Evolutionary conservation across 192 early-diverging fungal species (phyloP).

Genomic region (Geosiphon pyriformis): DNA sequence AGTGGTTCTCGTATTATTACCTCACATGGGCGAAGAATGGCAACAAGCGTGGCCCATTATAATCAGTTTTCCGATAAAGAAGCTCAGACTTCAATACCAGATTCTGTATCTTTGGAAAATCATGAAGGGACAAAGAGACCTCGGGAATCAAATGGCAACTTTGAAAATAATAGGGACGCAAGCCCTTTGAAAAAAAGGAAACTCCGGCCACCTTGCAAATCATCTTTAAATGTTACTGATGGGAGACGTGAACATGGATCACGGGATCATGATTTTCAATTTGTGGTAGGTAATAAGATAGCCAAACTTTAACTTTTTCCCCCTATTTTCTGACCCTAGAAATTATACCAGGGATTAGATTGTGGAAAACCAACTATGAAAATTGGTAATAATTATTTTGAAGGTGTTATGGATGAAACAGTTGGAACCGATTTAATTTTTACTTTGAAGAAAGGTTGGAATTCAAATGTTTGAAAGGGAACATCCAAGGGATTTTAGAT

Average conservation of each 20-base stretch:
- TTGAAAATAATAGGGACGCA: not conserved
- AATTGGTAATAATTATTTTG: not conserved
- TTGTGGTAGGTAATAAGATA: not conserved
- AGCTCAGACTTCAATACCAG: too few species aligned
- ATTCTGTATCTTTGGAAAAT: too few species aligned
- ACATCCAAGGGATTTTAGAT: too few species aligned
- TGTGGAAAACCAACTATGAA: not conserved
- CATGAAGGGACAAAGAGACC: too few species aligned
- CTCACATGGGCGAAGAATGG: not conserved
- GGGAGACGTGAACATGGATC: not conserved
- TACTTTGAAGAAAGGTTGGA: not conserved
- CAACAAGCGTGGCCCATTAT: not conserved
- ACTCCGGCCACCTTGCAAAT: not conserved
- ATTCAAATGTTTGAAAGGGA: too few species aligned
- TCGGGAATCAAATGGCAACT: not conserved
- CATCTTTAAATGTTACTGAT: not conserved
- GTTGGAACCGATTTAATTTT: not conserved
- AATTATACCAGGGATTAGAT: not conserved
- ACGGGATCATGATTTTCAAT: not conserved
- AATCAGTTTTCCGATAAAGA: too few species aligned
- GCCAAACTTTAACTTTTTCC: too few species aligned
- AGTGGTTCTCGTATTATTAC: too few species aligned
- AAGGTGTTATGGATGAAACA: not conserved
- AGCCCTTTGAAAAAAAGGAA: not conserved
- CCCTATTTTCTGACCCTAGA: not conserved